phyloP scores from a whole-genome alignment of 192 early-diverging fungal species.

The Linnemannia hyalina region DNA sequence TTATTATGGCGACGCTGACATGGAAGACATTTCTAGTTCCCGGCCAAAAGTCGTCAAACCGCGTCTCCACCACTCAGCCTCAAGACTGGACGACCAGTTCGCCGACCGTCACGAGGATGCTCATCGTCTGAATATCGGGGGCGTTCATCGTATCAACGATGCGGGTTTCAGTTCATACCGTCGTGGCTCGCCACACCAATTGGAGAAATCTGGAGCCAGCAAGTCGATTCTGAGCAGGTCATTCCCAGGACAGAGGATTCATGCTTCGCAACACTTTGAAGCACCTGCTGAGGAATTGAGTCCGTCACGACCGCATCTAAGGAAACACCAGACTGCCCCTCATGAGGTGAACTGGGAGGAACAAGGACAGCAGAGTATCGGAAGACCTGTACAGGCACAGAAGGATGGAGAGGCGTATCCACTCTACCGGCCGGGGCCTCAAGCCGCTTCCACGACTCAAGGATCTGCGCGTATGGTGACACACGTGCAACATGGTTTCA shows the following conservation, averaged over 20 bases:
- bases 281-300: not conserved
- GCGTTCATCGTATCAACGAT: not conserved
- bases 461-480: not conserved
- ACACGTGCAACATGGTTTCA: not conserved
- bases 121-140: slow-evolving; percentile 7
- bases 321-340: not conserved
- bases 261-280: not conserved
- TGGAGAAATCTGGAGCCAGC: not conserved
- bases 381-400: not conserved
- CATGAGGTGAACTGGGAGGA: not conserved
- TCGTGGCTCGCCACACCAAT: not conserved
- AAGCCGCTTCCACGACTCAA: not conserved
- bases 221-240: slow-evolving; percentile 13
- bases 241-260: slow-evolving; percentile 10
- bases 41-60: not conserved
- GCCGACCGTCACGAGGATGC: not conserved
- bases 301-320: not conserved
- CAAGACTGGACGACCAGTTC: not conserved
- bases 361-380: not conserved
- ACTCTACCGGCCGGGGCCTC: not conserved
- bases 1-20: slow-evolving; percentile 22
- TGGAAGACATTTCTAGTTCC: not conserved
- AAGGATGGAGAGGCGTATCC: not conserved
- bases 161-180: slow-evolving; percentile 6
- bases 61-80: not conserved